phyloP scores from a whole-genome alignment of 768 basidiomycete species.

The Kwoniella shandongensis region DNA sequence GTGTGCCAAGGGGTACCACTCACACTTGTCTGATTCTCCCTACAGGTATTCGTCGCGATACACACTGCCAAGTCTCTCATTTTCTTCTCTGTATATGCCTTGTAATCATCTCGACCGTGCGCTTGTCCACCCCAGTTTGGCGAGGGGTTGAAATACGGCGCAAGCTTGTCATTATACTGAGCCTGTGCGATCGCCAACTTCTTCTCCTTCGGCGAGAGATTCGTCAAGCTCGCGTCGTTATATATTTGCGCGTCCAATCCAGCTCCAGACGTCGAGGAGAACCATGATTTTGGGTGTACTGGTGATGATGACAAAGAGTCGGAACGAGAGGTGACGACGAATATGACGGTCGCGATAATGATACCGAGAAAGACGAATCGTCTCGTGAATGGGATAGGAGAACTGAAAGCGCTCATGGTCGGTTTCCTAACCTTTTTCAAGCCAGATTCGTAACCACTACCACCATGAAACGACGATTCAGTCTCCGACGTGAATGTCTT shows the following conservation, averaged over 20 bases:
- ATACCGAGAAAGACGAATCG: no score
- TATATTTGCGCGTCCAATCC: not conserved
- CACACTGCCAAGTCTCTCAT: constrained; percentile 22
- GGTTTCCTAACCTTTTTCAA: no score
- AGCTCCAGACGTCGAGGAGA: not conserved
- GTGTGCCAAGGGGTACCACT: not conserved
- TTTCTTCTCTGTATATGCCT: constrained; percentile 13
- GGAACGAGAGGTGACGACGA: not conserved
- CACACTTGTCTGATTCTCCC: constrained; percentile 24
- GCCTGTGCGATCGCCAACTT: constrained; percentile 3
- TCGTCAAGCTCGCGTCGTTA: not conserved
- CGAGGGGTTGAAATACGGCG: constrained; percentile 10
- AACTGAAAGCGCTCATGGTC: no score
- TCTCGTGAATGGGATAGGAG: no score
- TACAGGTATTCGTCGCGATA: constrained; percentile 18
- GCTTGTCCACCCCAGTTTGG: constrained; percentile 15
- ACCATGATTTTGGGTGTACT: not conserved
- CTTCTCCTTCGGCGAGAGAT: constrained; percentile 1
- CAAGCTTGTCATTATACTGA: constrained; percentile 3
- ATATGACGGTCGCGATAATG: no score
- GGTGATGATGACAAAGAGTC: not conserved
- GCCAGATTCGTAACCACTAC: no score
- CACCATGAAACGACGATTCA: no score
- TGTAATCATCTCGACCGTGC: constrained; percentile 22
- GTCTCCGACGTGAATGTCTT: no score